Percentiles rank a stretch among this genome's conserved stretches.
These are phyloP conservation scores for Starmerella scarabaei DNA, from an alignment of 805 yeast genomes.

Conservation along the genomic window DNA sequence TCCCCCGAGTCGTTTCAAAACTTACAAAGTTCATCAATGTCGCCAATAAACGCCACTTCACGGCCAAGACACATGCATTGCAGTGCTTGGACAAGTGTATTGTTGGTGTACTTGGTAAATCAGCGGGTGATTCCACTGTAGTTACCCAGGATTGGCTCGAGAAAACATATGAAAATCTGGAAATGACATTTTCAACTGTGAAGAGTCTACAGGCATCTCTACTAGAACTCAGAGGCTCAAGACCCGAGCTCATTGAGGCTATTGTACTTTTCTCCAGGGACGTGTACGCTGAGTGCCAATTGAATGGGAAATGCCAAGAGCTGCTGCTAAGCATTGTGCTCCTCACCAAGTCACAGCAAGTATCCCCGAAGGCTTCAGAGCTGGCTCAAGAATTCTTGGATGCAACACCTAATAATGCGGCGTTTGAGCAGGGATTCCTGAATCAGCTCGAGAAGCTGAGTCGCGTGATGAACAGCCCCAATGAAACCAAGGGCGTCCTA, in stretches of 20 bases:
- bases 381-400: conserved; percentile 1
- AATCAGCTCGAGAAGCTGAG: conserved; percentile 8
- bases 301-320: not conserved
- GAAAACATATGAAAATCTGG: conserved; percentile 4
- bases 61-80: conserved; percentile 10
- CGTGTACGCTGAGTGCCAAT: not conserved
- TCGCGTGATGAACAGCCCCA: conserved; percentile 6
- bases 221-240: conserved; percentile 1
- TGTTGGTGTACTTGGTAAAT: not conserved
- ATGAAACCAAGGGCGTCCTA: conserved; percentile 2
- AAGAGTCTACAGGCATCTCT: not conserved
- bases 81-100: conserved; percentile 2
- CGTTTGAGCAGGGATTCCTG: not conserved
- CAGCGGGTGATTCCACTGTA: not conserved
- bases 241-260: conserved; percentile 7
- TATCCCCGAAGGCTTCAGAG: not conserved
- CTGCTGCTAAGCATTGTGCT: conserved; percentile 6
- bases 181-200: conserved; percentile 2
- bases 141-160: conserved; percentile 9
- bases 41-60: conserved; percentile 12
- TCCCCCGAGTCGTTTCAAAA: conserved; percentile 17
- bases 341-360: conserved; percentile 5
- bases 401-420: not conserved
- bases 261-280: conserved; percentile 3
- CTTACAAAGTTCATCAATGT: conserved; percentile 13